Percentiles rank a stretch among this genome's conserved stretches.
phyloP scores from a whole-genome alignment of 1,284 basidiomycete species.

The Boletus holoroseus region DNA sequence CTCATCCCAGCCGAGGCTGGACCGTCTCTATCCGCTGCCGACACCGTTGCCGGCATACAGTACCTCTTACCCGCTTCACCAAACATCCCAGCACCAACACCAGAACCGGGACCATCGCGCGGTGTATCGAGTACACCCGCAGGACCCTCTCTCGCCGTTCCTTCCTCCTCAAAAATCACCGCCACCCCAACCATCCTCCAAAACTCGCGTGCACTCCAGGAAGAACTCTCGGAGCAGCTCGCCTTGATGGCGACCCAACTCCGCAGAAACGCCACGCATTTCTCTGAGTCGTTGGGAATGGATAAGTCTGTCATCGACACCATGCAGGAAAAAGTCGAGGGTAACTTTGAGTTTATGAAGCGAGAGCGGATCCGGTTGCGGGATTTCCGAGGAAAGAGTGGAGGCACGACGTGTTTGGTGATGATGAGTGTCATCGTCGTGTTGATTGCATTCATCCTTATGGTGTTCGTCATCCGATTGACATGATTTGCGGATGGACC shows the following conservation, averaged over 20 bases:
- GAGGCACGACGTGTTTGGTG: constrained; percentile 67
- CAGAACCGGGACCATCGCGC: constrained; percentile 4
- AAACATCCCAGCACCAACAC: not conserved
- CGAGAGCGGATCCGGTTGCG: constrained; percentile 58
- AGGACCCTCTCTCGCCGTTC: constrained; percentile 22
- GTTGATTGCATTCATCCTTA: constrained; percentile 58
- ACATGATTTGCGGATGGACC: constrained; percentile 32
- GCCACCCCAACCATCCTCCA: constrained; percentile 46
- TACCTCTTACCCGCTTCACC: constrained; percentile 23
- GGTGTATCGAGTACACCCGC: constrained; percentile 24
- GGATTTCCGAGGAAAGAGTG: constrained; percentile 61
- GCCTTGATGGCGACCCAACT: constrained; percentile 75
- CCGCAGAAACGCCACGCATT: constrained; percentile 66
- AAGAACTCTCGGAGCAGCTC: constrained; percentile 68
- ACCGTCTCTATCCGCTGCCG: constrained; percentile 3
- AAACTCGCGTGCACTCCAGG: constrained; percentile 58
- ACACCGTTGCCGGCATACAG: constrained; percentile 4
- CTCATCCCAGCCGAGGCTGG: constrained; percentile 25
- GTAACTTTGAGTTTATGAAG: constrained; percentile 65
- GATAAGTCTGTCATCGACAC: constrained; percentile 60
- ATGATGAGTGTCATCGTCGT: constrained; percentile 58
- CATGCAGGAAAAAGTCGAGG: constrained; percentile 62
- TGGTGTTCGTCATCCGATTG: constrained; percentile 68
- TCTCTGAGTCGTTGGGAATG: constrained; percentile 56
- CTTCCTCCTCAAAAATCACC: constrained; percentile 35